Base-by-base conservation (phyloP, 2,329 filamentous ascomycete genomes). In the Aciculosporium take region DNA sequence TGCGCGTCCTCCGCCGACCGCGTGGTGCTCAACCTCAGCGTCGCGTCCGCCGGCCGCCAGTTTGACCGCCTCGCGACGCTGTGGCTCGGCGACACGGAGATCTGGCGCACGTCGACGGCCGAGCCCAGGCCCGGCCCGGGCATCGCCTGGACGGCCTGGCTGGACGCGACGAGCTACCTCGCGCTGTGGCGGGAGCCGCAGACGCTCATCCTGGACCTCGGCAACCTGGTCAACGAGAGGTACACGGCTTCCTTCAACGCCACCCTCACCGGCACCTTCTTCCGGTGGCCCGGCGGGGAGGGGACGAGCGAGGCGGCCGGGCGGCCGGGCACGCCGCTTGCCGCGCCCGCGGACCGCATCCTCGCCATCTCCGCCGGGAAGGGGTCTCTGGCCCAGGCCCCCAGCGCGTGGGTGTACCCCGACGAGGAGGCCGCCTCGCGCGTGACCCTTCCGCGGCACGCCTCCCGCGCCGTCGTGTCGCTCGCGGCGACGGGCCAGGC, bases 71-170 rank as follows among this genome's bases (percentile, higher is more conserved):
- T 89, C 7, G 85, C 76, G 4, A 59, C 81, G 25, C 79, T 91
- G 70, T 91, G 80, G 51, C 66, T 91, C 29, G 76, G 76, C 31
- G 81, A 89, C 56, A 76, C 74, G 8, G 84, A 93, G 56, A 70
- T 93, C n/a, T 91, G 82, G 67, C 70, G 84, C 20, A 88, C 84
- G 2, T 87, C 83, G 5, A 93, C 85, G 1, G 82, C 84, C 4
- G 82, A 93, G 61, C 84, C 85, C 1, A 84, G 76, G 0, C 49
- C 52, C 4, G 51, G 63, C 4, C 69, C 69, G 18, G 84, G 84
- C 6, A 87, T 91, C 46, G 63, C 71, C 34, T 89, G 82, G 81
- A 77, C 72, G 1, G 86, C 84, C 54, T 64, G 79, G 41, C 91
- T 89, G 58, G 84, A 93, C 55, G 77, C 87, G 74, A 83, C 80